phyloP scores from a whole-genome alignment of 2,329 filamentous ascomycete genomes.

The Fusarium pseudograminearum region DNA sequence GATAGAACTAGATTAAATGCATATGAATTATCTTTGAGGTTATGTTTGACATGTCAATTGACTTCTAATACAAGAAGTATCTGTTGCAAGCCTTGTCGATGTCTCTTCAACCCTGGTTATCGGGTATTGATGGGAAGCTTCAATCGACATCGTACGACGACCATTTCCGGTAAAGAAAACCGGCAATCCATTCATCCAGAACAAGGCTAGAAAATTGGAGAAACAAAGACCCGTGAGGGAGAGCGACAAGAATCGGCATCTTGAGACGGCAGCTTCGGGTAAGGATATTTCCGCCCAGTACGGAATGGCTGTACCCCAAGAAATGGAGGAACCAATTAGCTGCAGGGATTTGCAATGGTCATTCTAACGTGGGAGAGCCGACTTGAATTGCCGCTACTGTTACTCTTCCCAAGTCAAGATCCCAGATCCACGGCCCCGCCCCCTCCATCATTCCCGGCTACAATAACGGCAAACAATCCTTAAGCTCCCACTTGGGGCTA shows the following conservation, averaged over 20 bases:
- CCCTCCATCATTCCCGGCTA: slow-evolving; percentile 36
- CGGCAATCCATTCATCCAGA: slow-evolving; percentile 35
- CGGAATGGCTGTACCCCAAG: slow-evolving; percentile 24
- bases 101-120: background rate
- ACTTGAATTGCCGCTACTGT: slow-evolving; percentile 38
- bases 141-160: slow-evolving; percentile 26
- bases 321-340: slow-evolving; percentile 10
- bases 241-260: slow-evolving; percentile 6
- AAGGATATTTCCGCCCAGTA: slow-evolving; percentile 34
- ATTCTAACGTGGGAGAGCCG: slow-evolving; percentile 36
- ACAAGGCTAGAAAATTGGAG: slow-evolving; percentile 11
- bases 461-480: slow-evolving; percentile 25
- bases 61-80: background rate
- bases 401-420: background rate
- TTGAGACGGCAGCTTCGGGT: slow-evolving; percentile 30
- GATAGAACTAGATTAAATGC: background rate
- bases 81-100: background rate
- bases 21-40: background rate
- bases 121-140: background rate
- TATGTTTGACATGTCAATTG: background rate
- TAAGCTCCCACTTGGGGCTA: too few species aligned
- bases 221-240: slow-evolving; percentile 34
- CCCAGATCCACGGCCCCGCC: slow-evolving; percentile 36
- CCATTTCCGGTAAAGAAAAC: slow-evolving; percentile 11
- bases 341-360: slow-evolving; percentile 23